Evolutionary conservation across 352 stramenopile genomes (phyloP).

Genomic region (Thalassiosira mediterranea): DNA sequence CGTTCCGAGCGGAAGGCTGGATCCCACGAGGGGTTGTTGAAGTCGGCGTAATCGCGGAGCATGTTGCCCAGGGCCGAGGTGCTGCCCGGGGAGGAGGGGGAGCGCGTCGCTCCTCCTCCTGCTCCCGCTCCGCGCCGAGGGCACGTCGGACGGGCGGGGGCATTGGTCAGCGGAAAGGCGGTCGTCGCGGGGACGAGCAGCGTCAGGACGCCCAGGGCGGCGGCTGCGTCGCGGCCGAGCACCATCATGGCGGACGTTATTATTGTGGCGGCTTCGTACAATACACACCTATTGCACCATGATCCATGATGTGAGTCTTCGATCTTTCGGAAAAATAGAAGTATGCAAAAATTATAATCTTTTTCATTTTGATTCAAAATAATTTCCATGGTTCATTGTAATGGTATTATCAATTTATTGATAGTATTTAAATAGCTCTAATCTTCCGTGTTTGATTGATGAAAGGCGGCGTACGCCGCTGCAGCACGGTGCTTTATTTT

Average conservation of each 20-base stretch:
- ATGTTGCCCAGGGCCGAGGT: constrained; percentile 16
- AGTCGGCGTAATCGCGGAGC: constrained; percentile 26
- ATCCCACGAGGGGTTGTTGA: neutral
- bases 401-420: neutral
- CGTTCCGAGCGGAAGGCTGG: neutral
- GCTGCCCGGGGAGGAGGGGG: neutral
- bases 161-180: neutral
- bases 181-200: constrained; percentile 2
- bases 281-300: neutral
- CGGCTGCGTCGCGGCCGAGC: neutral
- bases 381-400: neutral
- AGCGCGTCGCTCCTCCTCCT: neutral
- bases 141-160: neutral
- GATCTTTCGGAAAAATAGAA: neutral
- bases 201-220: constrained; percentile 8
- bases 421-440: neutral
- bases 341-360: neutral
- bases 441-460: no score
- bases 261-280: constrained; percentile 1
- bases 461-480: no score
- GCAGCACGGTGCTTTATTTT: no score
- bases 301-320: neutral
- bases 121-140: neutral
- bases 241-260: constrained; percentile 8
- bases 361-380: neutral